Conservation (phyloP, 345 rosid species). For the Rhodamnia rubescens region DNA sequence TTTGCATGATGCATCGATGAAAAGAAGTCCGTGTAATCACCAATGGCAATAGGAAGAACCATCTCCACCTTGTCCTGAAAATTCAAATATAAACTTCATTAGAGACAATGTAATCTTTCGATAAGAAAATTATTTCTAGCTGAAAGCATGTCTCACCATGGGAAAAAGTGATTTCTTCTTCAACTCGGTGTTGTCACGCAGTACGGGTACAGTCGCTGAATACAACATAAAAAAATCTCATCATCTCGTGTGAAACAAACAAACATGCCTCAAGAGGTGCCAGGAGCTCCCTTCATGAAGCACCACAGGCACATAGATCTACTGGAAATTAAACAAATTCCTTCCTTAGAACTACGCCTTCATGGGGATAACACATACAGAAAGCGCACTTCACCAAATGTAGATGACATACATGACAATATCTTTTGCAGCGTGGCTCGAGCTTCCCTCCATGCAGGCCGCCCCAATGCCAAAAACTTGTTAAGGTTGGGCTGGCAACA, state of each 20-base stretch:
- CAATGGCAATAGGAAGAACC: conserved; percentile 79
- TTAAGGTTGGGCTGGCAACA: conserved; percentile 67
- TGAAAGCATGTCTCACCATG: conserved; percentile 29
- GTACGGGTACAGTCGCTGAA: conserved; percentile 52
- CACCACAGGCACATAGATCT: background rate
- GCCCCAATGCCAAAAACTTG: conserved; percentile 71
- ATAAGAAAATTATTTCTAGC: background rate
- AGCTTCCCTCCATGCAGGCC: conserved; percentile 97
- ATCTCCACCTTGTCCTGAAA: conserved; percentile 63
- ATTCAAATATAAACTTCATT: conserved; percentile 1
- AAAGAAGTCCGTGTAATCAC: conserved; percentile 95
- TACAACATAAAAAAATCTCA: conserved; percentile 1
- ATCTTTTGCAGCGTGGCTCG: conserved; percentile 75
- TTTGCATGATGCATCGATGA: conserved; percentile 89
- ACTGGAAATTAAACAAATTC: background rate
- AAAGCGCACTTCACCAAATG: background rate
- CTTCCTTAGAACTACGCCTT: background rate
- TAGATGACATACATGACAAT: conserved; percentile 45
- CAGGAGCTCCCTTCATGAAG: background rate
- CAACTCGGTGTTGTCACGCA: conserved; percentile 63
- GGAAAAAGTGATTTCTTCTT: conserved; percentile 55
- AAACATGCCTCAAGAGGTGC: background rate
- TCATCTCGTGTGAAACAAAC: background rate
- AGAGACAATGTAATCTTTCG: background rate
- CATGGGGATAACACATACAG: background rate